Evolutionary conservation across 371 early-diverging fungal species (phyloP).

Genomic region (Mucor piriformis): DNA sequence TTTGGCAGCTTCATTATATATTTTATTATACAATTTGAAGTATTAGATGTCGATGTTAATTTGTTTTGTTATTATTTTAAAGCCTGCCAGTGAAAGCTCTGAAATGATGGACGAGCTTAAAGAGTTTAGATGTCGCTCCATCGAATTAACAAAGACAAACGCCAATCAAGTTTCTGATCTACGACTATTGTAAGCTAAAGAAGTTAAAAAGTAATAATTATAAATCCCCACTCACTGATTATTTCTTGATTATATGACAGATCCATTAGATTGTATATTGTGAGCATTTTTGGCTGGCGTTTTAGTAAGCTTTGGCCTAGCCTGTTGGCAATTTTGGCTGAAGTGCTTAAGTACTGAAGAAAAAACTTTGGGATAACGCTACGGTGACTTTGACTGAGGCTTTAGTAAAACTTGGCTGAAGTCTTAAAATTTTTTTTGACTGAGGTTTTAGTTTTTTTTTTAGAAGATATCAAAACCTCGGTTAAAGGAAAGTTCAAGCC

Average conservation of each 20-base stretch:
- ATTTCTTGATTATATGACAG: no score
- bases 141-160: neutral
- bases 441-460: neutral
- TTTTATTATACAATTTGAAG: neutral
- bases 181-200: no score
- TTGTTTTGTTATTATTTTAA: constrained; percentile 1
- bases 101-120: constrained; percentile 5
- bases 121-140: constrained; percentile 9
- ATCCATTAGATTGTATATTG: no score
- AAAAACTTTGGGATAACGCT: no score
- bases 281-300: no score
- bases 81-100: neutral
- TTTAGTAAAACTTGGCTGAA: neutral
- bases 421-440: neutral
- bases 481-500: no score
- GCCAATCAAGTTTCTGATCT: constrained; percentile 5
- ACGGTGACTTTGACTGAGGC: no score
- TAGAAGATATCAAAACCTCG: no score
- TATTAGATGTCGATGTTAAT: neutral
- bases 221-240: neutral
- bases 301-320: no score
- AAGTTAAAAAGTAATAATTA: neutral
- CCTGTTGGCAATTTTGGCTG: no score
- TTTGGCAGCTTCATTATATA: constrained; percentile 1
- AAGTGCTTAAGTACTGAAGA: no score